Percentiles rank a stretch among this genome's conserved stretches.
phyloP scores from a whole-genome alignment of 2,329 filamentous ascomycete genomes.

The Chalara sp. region DNA sequence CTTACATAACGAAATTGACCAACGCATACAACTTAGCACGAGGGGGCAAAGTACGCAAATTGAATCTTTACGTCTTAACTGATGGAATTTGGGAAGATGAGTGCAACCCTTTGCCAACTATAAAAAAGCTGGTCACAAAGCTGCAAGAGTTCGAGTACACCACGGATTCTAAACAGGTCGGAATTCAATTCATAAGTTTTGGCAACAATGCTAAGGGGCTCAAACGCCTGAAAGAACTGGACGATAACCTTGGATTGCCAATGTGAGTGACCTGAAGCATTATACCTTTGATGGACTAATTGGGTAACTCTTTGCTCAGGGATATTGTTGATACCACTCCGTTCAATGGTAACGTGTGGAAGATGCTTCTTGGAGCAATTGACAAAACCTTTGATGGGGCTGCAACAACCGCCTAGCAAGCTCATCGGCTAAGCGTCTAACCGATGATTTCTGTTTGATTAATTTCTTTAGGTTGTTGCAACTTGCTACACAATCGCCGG shows the following conservation, averaged over 20 bases:
- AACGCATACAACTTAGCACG: background rate
- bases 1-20: background rate
- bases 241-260: constrained; percentile 3
- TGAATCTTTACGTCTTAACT: constrained; percentile 14
- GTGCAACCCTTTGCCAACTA: background rate
- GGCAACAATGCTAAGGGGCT: constrained; percentile 5
- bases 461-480: background rate
- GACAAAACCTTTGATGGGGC: background rate
- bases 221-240: constrained; percentile 2
- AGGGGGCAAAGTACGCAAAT: background rate
- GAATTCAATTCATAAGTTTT: constrained; percentile 17
- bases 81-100: constrained; percentile 11
- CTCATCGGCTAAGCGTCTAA: background rate
- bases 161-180: constrained; percentile 6
- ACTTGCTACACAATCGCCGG: background rate
- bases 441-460: background rate
- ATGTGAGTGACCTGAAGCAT: constrained; percentile 3
- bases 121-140: constrained; percentile 5
- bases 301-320: background rate
- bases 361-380: constrained; percentile 10
- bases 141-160: background rate
- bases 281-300: background rate
- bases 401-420: background rate
- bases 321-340: constrained; percentile 10
- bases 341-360: constrained; percentile 9